Base-by-base conservation (phyloP, 441 rosid genomes). In the Adansonia grandidieri region DNA sequence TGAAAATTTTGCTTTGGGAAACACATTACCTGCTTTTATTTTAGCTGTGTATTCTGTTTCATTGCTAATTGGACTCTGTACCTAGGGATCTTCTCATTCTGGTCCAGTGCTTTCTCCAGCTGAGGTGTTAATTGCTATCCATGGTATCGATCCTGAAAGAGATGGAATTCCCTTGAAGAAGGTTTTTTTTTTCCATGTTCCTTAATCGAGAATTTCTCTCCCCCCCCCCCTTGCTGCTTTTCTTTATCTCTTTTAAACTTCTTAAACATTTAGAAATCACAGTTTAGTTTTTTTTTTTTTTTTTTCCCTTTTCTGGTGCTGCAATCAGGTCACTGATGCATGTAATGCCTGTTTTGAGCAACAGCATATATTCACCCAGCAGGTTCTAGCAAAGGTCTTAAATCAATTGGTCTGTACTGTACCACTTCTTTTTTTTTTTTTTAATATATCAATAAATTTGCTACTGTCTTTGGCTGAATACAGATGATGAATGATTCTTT, bases 301-400 rank as follows among this genome's bases (percentile, higher is more conserved):
- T 58, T 47, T 40, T 32, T 32, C 4, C 37, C 42, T 37, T 37
- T 37, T 37, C 6, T 37, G 42, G 44, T 80, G 82, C 62, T 82
- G 50, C 82, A 75, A 77, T 60, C 93, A 97, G 98, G 87, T 97
- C 76, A 97, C 95, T 51, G 99, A 93, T 87, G 98, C 98, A 80
- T 97, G 98, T 79, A 97, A 93, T 84, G 88, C 93, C 80, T 97
- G 98, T 85, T 97, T 95, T 86, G 98, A 93, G 84, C 98, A 91
- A 77, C 88, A 92, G 20, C 91, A 93, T 73, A 89, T 86, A 80
- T 97, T 95, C 82, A 95, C 98, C 64, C 99, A 95, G 80, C 98
- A 90, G 88, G 97, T 97, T 85, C 88, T 97, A 73, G 99, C 99
- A 5, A 86, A 96, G 79, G 99, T 95, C 82, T 85, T 97, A 87